Evolutionary conservation across 2,329 filamentous ascomycete species (phyloP), one percentile per base, ranked within the genome.

Genomic region (Ophiostoma ips): DNA sequence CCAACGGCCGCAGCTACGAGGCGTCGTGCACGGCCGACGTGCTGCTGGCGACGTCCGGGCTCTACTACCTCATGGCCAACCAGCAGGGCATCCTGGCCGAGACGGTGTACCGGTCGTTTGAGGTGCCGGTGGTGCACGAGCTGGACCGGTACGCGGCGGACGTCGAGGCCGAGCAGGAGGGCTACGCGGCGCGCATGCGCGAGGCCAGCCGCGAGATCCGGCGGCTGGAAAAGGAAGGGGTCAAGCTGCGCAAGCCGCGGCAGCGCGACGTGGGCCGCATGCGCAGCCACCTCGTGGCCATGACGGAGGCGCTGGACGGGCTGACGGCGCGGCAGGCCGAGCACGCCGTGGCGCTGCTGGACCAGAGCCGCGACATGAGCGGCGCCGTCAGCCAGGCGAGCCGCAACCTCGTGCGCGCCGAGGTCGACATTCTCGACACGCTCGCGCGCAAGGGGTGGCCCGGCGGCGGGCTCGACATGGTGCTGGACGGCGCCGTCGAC

Each of bases 31-130:
- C 79, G 1, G 79, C 79, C 15, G 78, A 83, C 63, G 70, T 71
- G 49, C 68, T 84, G 41, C 67, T 84, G 52, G 72, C 76, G 30
- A 75, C 78, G 12, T 75, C 76, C 33, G 80, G 80, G 34, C 71
- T 83, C 37, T 80, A 84, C 60, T 77, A 83, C 58, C 70, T 84
- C 18, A 69, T 83, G 52, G 79, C 79, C 43, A 84, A 83, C 64
- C 80, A 84, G 66, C 77, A 82, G 62, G 78, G 83, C 60, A 83
- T 84, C 57, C 71, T 84, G 3, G 77, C 72, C 55, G 80, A 84
- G 64, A 83, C 78, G 0, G 77, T 84, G 9, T 83, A 84, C 63
- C 71, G 79, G 50, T 72, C 71, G 52, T 83, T 84, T 61, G 80
- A 84, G 63, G 78, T 83, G 35, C 80, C 80, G 4, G 66, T 84